Evolutionary conservation across 306 rosid species (phyloP), one percentile per base, ranked within the genome.

Genomic region (Rubus parviflorus): DNA sequence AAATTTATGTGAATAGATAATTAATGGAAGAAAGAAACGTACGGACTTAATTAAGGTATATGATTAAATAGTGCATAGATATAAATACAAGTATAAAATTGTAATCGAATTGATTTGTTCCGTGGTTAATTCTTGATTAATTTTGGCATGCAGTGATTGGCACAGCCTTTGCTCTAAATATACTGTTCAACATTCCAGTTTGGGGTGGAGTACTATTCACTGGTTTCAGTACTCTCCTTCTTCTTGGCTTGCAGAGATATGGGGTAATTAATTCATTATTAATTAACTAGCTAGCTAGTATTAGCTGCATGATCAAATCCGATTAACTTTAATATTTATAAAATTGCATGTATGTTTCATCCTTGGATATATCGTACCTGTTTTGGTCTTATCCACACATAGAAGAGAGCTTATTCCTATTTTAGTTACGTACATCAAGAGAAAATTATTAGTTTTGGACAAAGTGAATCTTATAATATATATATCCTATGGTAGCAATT

Each of bases 191-290:
- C 43, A 81, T 95, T 42, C 98, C 98, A 9, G 82, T 95, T 30
- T 95, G 97, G 98, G 85, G 19, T 1, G 97, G 97, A 80, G 97
- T 95, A 82, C 84, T 95, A 0, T 0, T 90, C 10, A 95, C 93
- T 13, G 97, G 96, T 72, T 80, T 77, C 23, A 89, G 93, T 85
- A 95, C 97, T 74, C 93, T 95, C 75, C 70, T 95, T 65, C 94
- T 92, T 77, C 84, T 95, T 22, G 87, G 96, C 48, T 79, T 92
- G 17, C 97, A 95, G 80, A 89, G 85, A 87, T 95, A 89, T 73
- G 93, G 98, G 92, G 93, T 92, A 89, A 47, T 17, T 57, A 23
- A 15, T 43, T 41, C 11, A 74, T 20, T 38, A 41, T 10, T 30
- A 30, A 20, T 53, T 13, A 72, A 41, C 43, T 42, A 5, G 8